Evolutionary conservation across 352 stramenopile genomes (phyloP), one percentile per base, ranked within the genome.

Genomic region (Globisporangium orthogonon): DNA sequence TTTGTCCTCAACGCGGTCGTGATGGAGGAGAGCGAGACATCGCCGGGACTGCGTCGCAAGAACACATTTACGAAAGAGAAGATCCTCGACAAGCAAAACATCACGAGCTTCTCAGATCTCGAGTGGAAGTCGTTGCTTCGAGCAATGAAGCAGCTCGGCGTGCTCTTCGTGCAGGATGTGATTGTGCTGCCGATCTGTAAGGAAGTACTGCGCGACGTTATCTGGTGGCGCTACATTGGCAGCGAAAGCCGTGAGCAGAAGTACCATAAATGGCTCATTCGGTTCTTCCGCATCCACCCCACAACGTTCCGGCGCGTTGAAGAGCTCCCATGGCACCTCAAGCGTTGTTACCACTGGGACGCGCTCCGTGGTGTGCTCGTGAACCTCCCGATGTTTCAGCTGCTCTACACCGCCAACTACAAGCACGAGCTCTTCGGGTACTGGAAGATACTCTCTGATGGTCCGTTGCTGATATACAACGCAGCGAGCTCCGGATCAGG

Each of bases 251-350:
- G 65, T 18, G 81, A 94, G 55, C 74, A 89, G 44, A 61, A 76
- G 51, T 89, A 89, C 53, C 83, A 94, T 37, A 71, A 91, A 58
- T 91, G 81, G 81, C 73, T 94, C 29, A 90, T 94, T 52, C 79
- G 81, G 4, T 91, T 91, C 62, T 94, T 94, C 54, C 73, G 78
- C 30, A 81, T 87, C 53, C 83, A 91, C 31, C 82, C 83, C 53
- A 87, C 79, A 6, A 91, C 83, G 13, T 94, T 89, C 33, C 79
- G 83, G 13, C 76, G 82, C 7, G 81, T 91, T 4, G 83, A 94
- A 60, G 94, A 98, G 64, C 62, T 98, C 0, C 92, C 91, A 14
- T 97, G 92, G 91, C 93, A 97, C 56, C 72, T 97, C 17, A 87
- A 92, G 52, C 87, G 91, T 14, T 97, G 89, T 52, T 88, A 85